Conservation (phyloP, 805 yeast genomes). For the Ogataea salicorniae region DNA sequence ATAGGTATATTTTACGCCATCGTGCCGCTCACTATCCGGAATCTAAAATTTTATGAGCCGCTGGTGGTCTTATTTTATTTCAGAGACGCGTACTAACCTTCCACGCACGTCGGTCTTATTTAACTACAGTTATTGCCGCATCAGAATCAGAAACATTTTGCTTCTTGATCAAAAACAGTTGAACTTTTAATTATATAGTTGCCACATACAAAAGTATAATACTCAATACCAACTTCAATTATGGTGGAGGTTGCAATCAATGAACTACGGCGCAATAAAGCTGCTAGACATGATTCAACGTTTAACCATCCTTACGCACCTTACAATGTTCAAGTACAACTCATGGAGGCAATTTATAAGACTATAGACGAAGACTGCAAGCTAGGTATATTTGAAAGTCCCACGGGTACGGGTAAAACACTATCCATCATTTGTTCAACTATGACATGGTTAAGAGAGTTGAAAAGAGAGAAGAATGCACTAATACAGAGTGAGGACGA, state of each 20-base stretch:
- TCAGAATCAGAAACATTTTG: too few relatives aligned
- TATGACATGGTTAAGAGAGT: constrained; percentile 63
- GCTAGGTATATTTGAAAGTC: constrained; percentile 83
- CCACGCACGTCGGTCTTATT: too few relatives aligned
- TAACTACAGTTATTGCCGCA: too few relatives aligned
- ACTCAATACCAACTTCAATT: neutral
- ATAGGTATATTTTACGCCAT: too few relatives aligned
- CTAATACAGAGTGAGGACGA: constrained; percentile 27
- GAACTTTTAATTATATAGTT: too few relatives aligned
- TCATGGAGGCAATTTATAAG: constrained; percentile 72
- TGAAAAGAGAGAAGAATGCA: constrained; percentile 34
- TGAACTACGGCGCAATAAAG: neutral
- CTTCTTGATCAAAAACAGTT: too few relatives aligned
- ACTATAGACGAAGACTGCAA: constrained; percentile 50
- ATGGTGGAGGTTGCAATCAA: constrained; percentile 22
- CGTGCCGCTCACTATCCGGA: too few relatives aligned
- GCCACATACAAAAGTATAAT: too few relatives aligned
- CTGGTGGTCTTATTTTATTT: too few relatives aligned
- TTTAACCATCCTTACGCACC: constrained; percentile 81
- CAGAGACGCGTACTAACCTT: too few relatives aligned
- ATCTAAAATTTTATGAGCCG: too few relatives aligned
- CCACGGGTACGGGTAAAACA: constrained; percentile 95
- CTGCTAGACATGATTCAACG: neutral
- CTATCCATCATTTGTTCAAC: constrained; percentile 80
- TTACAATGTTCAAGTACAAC: constrained; percentile 66